A percentile compares a stretch with the other conserved stretches of the same genome.
These are phyloP conservation scores for Rhododendron vialii DNA, from an alignment of 148 eudicot species.

Conservation along the genomic window DNA sequence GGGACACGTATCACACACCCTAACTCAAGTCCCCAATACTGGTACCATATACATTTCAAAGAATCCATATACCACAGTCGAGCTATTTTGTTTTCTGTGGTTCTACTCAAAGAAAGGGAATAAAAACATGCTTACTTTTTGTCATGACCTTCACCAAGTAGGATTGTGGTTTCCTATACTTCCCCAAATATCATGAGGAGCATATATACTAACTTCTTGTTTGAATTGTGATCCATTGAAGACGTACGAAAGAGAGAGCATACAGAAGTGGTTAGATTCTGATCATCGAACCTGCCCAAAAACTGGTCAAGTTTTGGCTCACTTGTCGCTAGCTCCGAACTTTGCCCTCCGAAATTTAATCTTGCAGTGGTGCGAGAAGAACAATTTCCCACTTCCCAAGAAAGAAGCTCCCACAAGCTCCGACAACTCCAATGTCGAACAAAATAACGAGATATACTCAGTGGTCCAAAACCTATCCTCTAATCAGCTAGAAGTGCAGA, in stretches of 20 bases:
- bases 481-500: slow-evolving; percentile 40
- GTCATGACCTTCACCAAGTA: background rate
- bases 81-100: background rate
- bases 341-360: slow-evolving; percentile 72
- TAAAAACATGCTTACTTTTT: background rate
- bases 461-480: slow-evolving; percentile 49
- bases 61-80: background rate
- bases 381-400: slow-evolving; percentile 40
- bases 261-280: slow-evolving; percentile 49
- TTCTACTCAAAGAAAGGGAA: background rate
- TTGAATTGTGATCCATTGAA: slow-evolving; percentile 17
- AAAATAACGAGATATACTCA: slow-evolving; percentile 27
- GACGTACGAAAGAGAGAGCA: slow-evolving; percentile 78
- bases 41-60: background rate
- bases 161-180: background rate
- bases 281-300: slow-evolving; percentile 28
- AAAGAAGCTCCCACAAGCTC: slow-evolving; percentile 15
- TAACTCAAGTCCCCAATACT: background rate
- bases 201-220: background rate
- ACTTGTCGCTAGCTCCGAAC: slow-evolving; percentile 57
- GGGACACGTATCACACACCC: background rate
- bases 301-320: slow-evolving; percentile 36
- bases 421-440: slow-evolving; percentile 23
- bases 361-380: slow-evolving; percentile 71
- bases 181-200: background rate